Percentiles rank a stretch among this genome's conserved stretches.
Conservation (phyloP, 2,329 filamentous ascomycete species). For the Hirsutella thompsonii region DNA sequence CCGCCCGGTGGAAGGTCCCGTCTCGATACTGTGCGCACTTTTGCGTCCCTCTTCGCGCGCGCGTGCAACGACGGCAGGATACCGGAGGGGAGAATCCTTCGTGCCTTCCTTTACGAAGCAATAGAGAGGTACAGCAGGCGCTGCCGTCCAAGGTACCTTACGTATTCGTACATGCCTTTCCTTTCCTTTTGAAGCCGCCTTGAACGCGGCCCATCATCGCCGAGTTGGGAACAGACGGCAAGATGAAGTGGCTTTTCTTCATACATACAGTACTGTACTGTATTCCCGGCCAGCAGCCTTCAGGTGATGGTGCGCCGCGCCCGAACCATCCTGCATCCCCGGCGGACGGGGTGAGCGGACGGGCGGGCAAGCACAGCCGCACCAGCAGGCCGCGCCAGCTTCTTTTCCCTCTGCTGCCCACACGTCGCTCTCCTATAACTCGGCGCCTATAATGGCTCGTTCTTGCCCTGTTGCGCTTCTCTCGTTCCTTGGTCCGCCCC, state of each 20-base stretch:
- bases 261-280: no score
- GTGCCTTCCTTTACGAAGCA: no score
- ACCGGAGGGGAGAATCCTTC: not conserved
- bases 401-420: not conserved
- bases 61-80: not conserved
- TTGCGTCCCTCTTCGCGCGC: not conserved
- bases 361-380: not conserved
- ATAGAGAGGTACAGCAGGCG: no score
- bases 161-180: no score
- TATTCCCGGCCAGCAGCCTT: no score
- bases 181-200: no score
- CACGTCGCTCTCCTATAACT: not conserved
- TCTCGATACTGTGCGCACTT: not conserved
- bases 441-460: not conserved
- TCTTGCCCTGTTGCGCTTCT: not conserved
- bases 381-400: slow-evolving; percentile 1
- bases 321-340: not conserved
- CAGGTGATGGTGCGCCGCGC: not conserved
- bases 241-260: no score
- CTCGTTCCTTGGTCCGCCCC: no score
- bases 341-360: not conserved
- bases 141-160: no score
- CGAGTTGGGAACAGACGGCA: no score
- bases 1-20: not conserved
- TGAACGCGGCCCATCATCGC: no score